Evolutionary conservation across 1,284 basidiomycete genomes (phyloP).

Genomic region (Exsudoporus floridanus): DNA sequence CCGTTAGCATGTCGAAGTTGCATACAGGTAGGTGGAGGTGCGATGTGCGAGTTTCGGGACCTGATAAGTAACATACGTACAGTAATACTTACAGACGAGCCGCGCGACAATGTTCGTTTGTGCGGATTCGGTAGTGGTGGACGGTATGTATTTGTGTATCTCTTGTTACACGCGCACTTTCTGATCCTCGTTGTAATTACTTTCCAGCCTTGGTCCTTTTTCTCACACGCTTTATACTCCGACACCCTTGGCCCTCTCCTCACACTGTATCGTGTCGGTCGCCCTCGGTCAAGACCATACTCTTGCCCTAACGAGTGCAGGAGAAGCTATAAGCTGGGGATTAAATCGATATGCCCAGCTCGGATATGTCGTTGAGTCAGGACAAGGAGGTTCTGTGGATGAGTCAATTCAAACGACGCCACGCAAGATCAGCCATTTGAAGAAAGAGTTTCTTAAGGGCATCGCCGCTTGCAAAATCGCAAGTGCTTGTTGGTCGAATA

Average conservation of each 20-base stretch:
- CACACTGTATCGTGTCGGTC: conserved; percentile 56
- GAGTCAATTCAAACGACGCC: conserved; percentile 77
- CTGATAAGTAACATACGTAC: not conserved
- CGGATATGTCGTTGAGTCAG: conserved; percentile 80
- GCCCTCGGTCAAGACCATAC: conserved; percentile 96
- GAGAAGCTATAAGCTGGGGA: conserved; percentile 91
- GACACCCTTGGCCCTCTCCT: conserved; percentile 55
- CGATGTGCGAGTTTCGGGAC: not conserved
- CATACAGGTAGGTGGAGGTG: conserved; percentile 61
- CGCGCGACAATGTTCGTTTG: conserved; percentile 69
- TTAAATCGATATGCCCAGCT: conserved; percentile 85
- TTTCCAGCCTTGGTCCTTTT: conserved; percentile 64
- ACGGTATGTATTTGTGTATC: conserved; percentile 44
- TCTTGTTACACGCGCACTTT: not conserved
- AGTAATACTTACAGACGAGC: conserved; percentile 76
- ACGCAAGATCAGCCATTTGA: conserved; percentile 77
- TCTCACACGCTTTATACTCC: conserved; percentile 81
- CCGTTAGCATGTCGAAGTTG: conserved; percentile 78
- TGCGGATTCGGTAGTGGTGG: conserved; percentile 89
- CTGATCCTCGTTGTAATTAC: conserved; percentile 6
- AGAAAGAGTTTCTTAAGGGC: conserved; percentile 79
- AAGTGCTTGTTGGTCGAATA: conserved; percentile 86
- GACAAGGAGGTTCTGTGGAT: conserved; percentile 38
- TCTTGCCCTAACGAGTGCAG: conserved; percentile 75
- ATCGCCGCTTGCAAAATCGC: conserved; percentile 87